Evolutionary conservation across 805 yeast genomes (phyloP).

Genomic region (Cyberlindnera petersonii): DNA sequence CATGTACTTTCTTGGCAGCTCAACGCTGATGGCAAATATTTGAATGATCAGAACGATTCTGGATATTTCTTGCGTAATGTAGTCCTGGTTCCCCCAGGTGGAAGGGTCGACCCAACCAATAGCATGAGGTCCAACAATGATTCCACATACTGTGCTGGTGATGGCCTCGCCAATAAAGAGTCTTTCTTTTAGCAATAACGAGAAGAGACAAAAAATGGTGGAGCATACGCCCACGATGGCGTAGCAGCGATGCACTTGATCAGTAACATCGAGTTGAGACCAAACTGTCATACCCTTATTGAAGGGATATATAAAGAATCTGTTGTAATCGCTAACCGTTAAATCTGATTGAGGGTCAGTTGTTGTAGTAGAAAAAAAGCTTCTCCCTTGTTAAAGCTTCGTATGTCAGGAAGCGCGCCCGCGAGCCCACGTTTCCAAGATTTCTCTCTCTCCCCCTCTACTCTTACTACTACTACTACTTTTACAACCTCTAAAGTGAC

Average conservation of each 20-base stretch:
- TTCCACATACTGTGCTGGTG: conserved; percentile 77
- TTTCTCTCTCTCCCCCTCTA: no score
- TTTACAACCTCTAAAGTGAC: no score
- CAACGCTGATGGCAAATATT: conserved; percentile 91
- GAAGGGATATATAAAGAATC: no score
- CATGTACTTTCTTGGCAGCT: conserved; percentile 86
- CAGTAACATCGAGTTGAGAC: conserved; percentile 12
- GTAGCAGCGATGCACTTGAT: conserved; percentile 69
- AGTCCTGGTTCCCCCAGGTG: conserved; percentile 80
- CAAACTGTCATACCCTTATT: conserved; percentile 10
- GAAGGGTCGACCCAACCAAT: conserved; percentile 77
- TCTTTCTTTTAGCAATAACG: conserved; percentile 76
- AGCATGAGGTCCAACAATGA: conserved; percentile 85
- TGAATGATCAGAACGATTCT: conserved; percentile 81
- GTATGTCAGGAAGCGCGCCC: no score
- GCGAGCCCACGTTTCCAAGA: no score
- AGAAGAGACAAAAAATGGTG: conserved; percentile 72
- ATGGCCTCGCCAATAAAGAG: conserved; percentile 89
- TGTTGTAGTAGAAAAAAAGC: neutral
- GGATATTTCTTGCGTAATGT: conserved; percentile 75
- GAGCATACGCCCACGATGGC: conserved; percentile 84
- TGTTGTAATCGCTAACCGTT: no score
- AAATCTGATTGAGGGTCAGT: no score
- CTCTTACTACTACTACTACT: no score
- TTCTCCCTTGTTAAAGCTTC: neutral